Evolutionary conservation across 441 rosid species (phyloP), one percentile per base, ranked within the genome.

Genomic region (Metrosideros polymorpha): DNA sequence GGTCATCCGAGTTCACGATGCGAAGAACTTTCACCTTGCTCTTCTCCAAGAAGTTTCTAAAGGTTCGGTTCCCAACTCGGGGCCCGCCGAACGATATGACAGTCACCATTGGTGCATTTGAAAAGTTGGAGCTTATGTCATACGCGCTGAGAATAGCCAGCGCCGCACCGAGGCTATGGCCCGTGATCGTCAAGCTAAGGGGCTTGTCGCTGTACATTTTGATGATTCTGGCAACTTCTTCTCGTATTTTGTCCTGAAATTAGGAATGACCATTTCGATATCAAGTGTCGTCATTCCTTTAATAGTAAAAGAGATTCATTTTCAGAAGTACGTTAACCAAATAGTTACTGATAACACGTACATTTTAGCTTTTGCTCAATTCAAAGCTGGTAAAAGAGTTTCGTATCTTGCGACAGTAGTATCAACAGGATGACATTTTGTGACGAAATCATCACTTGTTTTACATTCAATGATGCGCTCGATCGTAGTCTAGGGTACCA

Each of bases 1-100:
- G 79, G 47, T 71, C 79, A 17, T 87, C 84, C 18, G 84, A 49
- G 54, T 87, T 87, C 51, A 84, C 89, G 13, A 87, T 85, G n/a
- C 89, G 84, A 22, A 87, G 63, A 13, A 87, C 54, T 12, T 84
- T 87, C 39, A 30, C 83, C 82, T 83, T 53, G 39, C 52, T 87
- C 61, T 85, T 77, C 51, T 87, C 86, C n/a, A 84, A 22, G 9
- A 18, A 82, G 82, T 15, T 12, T n/a, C 79, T 19, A 24, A 87
- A 84, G 79, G 52, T 54, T 43, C 19, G 29, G 84, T 87, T 85
- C 57, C 89, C 89, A 22, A 87, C 86, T 6, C 89, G 86, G 19
- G 89, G 89, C 12, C 89, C 89, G n/a, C 89, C 89, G n/a, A 87
- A 87, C 18, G 89, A 87, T n/a, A 87, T 18, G 15, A 87, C 89